Evolutionary conservation across 768 basidiomycete species (phyloP), one percentile per base, ranked within the genome.

Genomic region (Leccinum pellstonianum): DNA sequence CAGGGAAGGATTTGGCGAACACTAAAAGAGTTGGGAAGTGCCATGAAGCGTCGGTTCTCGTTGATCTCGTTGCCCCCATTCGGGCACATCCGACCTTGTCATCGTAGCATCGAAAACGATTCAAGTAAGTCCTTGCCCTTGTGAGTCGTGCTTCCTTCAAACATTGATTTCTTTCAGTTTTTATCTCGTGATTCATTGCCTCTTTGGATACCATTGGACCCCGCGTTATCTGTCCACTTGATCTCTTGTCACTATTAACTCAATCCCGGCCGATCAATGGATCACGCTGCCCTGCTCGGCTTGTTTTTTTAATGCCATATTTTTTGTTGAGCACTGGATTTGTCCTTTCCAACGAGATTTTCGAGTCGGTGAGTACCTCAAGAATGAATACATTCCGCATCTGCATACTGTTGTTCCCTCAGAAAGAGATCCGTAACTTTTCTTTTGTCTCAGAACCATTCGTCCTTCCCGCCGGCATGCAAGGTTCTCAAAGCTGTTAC

Each of bases 1-100:
- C 27, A 72, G 70, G 58, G 52, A 27, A 66, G 68, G 17, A 60
- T 64, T 15, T 62, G 72, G 63, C 58, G 52, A 8, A 52, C 47
- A 38, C 25, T 72, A 1, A 63, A 52, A 51, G 46, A 25, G n/a
- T 19, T 68, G 9, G 64, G 64, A 17, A 47, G 48, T 5, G 57
- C 55, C 31, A 47, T 60, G 14, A 72, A 61, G 54, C 63, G 58
- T 52, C 68, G 52, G 35, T 54, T 65, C 43, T 62, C 57, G 17
- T 56, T 54, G 5, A 54, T 64, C 52, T 64, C 66, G 8, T 61
- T 61, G 46, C 66, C 56, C 33, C 65, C 59, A 23, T 31, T 63
- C 4, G 37, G 23, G 14, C 54, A 59, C 47, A n/a, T 48, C 15
- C 68, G 59, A 27, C 70, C 72, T 29, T 64, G 72, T 35, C 65